These are phyloP conservation scores for Ophiosphaerella korrae DNA, from an alignment of 2,329 filamentous ascomycete species.

Conservation along the genomic window DNA sequence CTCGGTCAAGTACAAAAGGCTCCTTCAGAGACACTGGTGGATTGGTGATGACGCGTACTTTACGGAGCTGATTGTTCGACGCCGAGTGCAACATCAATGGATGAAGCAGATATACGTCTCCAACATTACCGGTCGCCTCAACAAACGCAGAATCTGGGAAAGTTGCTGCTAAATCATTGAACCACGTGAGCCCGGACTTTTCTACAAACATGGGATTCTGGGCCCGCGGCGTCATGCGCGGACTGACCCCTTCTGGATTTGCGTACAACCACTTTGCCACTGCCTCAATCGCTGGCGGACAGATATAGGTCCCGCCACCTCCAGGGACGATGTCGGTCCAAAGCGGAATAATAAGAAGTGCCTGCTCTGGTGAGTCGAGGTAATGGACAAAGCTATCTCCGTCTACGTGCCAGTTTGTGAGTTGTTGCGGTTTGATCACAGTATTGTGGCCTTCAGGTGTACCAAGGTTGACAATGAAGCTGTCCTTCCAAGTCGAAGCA, in stretches of 20 bases:
- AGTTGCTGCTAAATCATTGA: conserved; percentile 48
- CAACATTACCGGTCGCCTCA: conserved; percentile 60
- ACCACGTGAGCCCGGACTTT: conserved; percentile 53
- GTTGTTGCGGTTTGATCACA: conserved; percentile 57
- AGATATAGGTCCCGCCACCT: conserved; percentile 70
- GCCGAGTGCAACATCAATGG: conserved; percentile 66
- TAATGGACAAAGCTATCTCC: conserved; percentile 76
- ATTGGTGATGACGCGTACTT: conserved; percentile 60
- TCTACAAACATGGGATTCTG: conserved; percentile 53
- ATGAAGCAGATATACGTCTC: conserved; percentile 65
- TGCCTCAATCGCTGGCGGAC: conserved; percentile 61
- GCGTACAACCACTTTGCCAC: conserved; percentile 63
- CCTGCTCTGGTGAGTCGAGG: conserved; percentile 72
- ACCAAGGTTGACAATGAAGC: conserved; percentile 72
- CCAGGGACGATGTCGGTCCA: conserved; percentile 66
- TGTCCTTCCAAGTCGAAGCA: conserved; percentile 65
- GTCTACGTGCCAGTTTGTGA: conserved; percentile 70
- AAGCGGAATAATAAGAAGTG: conserved; percentile 68
- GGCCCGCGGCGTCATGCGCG: conserved; percentile 65
- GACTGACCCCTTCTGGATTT: conserved; percentile 68
- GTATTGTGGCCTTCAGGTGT: conserved; percentile 56
- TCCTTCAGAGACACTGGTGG: conserved; percentile 58
- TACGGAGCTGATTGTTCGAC: conserved; percentile 55
- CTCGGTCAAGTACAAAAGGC: conserved; percentile 60
- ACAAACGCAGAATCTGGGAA: conserved; percentile 54